Base-by-base conservation (phyloP, 2,329 filamentous ascomycete genomes). In the Malbranchea cinnamomea region DNA sequence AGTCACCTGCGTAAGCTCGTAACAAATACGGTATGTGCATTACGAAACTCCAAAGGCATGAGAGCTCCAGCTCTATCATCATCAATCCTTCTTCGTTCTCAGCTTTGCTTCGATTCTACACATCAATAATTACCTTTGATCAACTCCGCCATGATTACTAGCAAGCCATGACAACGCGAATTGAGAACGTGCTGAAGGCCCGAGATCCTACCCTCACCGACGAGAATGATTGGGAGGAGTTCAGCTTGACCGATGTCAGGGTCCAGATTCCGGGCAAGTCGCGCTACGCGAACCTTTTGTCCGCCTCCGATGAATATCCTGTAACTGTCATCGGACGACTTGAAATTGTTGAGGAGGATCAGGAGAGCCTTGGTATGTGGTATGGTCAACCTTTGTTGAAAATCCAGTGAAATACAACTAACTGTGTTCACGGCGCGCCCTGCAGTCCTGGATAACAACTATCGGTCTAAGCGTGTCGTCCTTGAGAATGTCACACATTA, bases 151-250 rank as follows among this genome's bases (percentile, higher is more conserved):
- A 56, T 57, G 54, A 43, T 44, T 37, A 43, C 41, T 35, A 39
- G 46, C 36, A 39, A 49, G 50, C 50, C 45, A 59, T 59, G 53
- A 57, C 52, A 26, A 53, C 50, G 42, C 56, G 57, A 44, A 55
- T 57, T 47, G 54, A 61, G 47, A 57, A 48, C 42, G 54, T 63
- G 40, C 54, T 63, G 31, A 51, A 50, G 46, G 43, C 51, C 42
- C 53, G 52, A 44, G 52, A 60, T 45, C 52, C 57, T 37, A 53
- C 57, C 38, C 45, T 60, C 34, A 44, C 48, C 19, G 57, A 62
- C 45, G 58, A 62, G 43, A 60, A 71, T 48, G 62, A 74, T 41
- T 75, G 70, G 67, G 63, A 68, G 30, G 65, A 71, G 37, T 74
- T 73, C 48, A 51, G 56, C 15, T 52, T 77, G 35, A 62, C 51